Percentiles rank a stretch among this genome's conserved stretches.
phyloP scores from a whole-genome alignment of 2,329 filamentous ascomycete species.

The Neopestalotiopsis clavispora region DNA sequence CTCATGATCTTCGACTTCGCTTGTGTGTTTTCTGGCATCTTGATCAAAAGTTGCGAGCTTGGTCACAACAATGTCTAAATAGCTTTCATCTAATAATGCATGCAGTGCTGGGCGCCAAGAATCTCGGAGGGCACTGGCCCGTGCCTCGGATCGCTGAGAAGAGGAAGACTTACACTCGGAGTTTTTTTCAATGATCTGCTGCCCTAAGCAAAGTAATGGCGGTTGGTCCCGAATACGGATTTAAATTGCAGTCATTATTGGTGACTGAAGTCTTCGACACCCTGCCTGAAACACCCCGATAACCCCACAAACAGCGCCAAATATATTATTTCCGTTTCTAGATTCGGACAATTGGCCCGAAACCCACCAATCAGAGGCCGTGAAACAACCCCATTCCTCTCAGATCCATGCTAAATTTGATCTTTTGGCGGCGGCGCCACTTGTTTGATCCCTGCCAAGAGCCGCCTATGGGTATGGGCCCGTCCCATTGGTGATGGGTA shows the following conservation, averaged over 20 bases:
- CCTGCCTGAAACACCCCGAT: slow-evolving; percentile 1
- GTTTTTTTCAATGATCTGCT: too few species aligned
- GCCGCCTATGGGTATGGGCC: not conserved
- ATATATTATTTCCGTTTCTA: slow-evolving; percentile 5
- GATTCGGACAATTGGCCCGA: not conserved
- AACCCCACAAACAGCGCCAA: not conserved
- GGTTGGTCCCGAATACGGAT: not conserved
- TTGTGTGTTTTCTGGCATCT: too few species aligned
- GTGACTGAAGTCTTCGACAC: not conserved
- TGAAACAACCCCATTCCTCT: not conserved
- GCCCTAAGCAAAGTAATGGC: not conserved
- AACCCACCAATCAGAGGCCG: not conserved
- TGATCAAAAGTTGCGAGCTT: too few species aligned
- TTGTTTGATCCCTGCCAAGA: not conserved
- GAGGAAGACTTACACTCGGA: too few species aligned
- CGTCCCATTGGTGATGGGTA: slow-evolving; percentile 7
- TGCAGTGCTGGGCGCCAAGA: too few species aligned
- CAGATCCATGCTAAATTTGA: not conserved
- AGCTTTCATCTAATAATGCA: too few species aligned
- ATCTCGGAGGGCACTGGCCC: too few species aligned
- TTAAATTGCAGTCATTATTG: not conserved
- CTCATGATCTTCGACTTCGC: too few species aligned
- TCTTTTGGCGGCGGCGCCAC: slow-evolving; percentile 2
- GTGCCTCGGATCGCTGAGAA: too few species aligned
- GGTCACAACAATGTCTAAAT: too few species aligned